phyloP scores from a whole-genome alignment of 2,329 filamentous ascomycete species.

The Botrytis porri region DNA sequence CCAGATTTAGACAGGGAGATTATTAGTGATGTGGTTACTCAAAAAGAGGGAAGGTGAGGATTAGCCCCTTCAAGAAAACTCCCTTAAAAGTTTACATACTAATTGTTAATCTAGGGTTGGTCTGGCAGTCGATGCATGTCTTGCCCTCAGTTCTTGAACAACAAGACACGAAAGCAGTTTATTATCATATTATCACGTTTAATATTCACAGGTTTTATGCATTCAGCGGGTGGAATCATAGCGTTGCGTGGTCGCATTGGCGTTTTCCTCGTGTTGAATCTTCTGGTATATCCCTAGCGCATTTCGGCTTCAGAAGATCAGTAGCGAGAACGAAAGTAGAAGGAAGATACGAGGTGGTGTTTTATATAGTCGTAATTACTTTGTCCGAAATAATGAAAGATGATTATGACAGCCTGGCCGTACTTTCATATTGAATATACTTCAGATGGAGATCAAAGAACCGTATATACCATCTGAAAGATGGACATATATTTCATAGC shows the following conservation, averaged over 20 bases:
- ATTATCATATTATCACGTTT: constrained; percentile 18
- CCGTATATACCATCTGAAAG: neutral
- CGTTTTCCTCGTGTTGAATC: constrained; percentile 19
- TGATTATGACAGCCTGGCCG: neutral
- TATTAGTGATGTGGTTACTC: constrained; percentile 92
- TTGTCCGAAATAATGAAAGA: constrained; percentile 15
- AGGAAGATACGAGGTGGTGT: constrained; percentile 10
- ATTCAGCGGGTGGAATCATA: constrained; percentile 21
- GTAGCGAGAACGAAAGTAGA: constrained; percentile 7
- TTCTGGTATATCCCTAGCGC: constrained; percentile 23
- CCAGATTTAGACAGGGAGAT: constrained; percentile 90
- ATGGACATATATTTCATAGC: constrained; percentile 16
- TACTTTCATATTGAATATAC: neutral
- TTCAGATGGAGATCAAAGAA: neutral
- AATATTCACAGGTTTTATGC: constrained; percentile 18
- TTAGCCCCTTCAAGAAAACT: neutral
- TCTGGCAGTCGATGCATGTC: constrained; percentile 79
- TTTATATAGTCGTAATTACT: constrained; percentile 21
- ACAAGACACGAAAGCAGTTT: neutral
- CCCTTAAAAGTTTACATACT: constrained; percentile 29
- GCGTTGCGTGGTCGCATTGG: constrained; percentile 20
- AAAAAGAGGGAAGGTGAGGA: constrained; percentile 86
- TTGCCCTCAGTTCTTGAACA: constrained; percentile 55
- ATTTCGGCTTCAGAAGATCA: constrained; percentile 15
- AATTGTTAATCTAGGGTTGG: constrained; percentile 59